Evolutionary conservation across 2,329 filamentous ascomycete genomes (phyloP).

Genomic region (Sporothrix protearum): DNA sequence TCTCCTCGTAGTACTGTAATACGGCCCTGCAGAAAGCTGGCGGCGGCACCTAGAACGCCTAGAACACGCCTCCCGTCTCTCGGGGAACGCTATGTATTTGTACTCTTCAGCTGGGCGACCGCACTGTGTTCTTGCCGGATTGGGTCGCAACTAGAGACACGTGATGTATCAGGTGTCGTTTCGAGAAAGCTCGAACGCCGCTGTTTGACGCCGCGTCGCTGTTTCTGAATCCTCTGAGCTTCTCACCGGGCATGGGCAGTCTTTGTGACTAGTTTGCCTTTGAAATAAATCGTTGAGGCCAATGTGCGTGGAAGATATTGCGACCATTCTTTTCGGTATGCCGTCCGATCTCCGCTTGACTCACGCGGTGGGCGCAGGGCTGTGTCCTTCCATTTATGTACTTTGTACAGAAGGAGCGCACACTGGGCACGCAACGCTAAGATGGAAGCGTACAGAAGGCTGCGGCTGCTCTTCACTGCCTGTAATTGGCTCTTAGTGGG

Average conservation of each 20-base stretch:
- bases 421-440: neutral
- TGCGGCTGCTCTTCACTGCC: neutral
- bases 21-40: neutral
- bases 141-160: neutral
- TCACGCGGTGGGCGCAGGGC: slow-evolving; percentile 3
- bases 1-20: neutral
- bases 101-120: neutral
- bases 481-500: neutral
- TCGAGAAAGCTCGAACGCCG: no score
- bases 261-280: neutral
- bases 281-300: neutral
- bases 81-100: slow-evolving; percentile 12
- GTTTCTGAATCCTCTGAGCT: neutral
- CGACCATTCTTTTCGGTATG: neutral
- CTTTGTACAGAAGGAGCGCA: neutral
- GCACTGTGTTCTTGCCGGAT: neutral
- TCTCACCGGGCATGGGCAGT: neutral
- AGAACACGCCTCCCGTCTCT: neutral
- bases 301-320: neutral
- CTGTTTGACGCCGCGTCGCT: neutral
- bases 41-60: neutral
- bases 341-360: slow-evolving; percentile 10
- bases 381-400: slow-evolving; percentile 3
- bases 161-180: neutral
- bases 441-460: slow-evolving; percentile 6